phyloP scores from a whole-genome alignment of 352 stramenopile species.

The Aphanomyces astaci region DNA sequence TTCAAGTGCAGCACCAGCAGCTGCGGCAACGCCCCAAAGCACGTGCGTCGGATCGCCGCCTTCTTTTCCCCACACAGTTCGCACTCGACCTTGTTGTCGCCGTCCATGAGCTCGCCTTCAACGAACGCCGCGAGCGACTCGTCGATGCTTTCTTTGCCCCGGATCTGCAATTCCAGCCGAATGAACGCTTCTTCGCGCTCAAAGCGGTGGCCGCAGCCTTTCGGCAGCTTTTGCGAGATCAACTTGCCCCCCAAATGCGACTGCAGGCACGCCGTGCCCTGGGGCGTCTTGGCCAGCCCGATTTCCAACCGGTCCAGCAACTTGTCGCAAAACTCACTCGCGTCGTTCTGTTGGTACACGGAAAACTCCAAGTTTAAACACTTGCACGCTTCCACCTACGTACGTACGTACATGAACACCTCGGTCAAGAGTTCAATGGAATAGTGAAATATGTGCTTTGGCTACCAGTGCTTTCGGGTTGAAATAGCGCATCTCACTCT shows the following conservation, averaged over 20 bases:
- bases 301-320: conserved; percentile 97
- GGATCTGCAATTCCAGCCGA: conserved; percentile 96
- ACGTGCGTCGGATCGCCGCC: conserved; percentile 92
- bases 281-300: conserved; percentile 85
- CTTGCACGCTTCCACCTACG: conserved; percentile 66
- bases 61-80: conserved; percentile 97
- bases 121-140: conserved; percentile 95
- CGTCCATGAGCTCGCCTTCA: conserved; percentile 99
- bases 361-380: conserved; percentile 87
- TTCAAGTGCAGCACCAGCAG: conserved; percentile 98
- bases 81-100: conserved; percentile 98
- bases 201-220: conserved; percentile 87
- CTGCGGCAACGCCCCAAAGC: conserved; percentile 93
- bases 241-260: conserved; percentile 73
- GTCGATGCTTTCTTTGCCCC: conserved; percentile 97
- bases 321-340: conserved; percentile 98
- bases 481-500: conserved; percentile 82
- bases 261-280: conserved; percentile 68
- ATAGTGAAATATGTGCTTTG: conserved; percentile 27
- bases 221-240: conserved; percentile 84
- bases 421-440: no score
- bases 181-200: conserved; percentile 97
- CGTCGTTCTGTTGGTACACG: conserved; percentile 99
- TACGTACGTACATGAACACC: background rate
- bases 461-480: conserved; percentile 86